phyloP scores from a whole-genome alignment of 495 filamentous ascomycete species.

The Aspergillus affinis region DNA sequence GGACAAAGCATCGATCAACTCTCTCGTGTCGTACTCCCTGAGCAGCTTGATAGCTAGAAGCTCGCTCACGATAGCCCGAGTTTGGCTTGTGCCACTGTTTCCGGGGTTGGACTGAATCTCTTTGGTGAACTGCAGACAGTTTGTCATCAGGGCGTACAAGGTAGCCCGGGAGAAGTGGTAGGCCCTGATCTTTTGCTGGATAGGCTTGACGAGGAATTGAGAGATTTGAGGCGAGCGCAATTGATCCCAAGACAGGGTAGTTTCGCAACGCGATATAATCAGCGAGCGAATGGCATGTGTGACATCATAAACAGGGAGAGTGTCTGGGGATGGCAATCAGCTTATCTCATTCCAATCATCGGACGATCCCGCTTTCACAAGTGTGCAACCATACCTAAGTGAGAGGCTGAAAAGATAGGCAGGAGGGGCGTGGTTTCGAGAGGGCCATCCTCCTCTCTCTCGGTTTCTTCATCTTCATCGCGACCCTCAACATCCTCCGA shows the following conservation, averaged over 20 bases:
- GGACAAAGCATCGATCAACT: constrained; percentile 86
- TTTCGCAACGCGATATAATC: constrained; percentile 80
- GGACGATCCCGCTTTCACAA: background rate
- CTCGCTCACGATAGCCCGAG: constrained; percentile 83
- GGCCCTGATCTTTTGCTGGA: constrained; percentile 75
- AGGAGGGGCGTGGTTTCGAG: constrained; percentile 62
- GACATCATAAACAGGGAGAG: constrained; percentile 82
- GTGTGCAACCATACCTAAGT: constrained; percentile 59
- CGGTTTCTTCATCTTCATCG: constrained; percentile 51
- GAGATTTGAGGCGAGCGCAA: constrained; percentile 91
- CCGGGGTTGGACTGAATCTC: constrained; percentile 78
- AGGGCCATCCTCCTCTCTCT: constrained; percentile 58
- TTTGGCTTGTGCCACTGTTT: constrained; percentile 76
- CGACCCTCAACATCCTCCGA: constrained; percentile 42
- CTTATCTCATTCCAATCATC: background rate
- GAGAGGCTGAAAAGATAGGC: constrained; percentile 78
- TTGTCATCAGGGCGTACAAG: constrained; percentile 86
- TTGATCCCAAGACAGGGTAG: constrained; percentile 93
- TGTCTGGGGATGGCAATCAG: constrained; percentile 44
- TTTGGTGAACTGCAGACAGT: constrained; percentile 89
- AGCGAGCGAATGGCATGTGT: constrained; percentile 85
- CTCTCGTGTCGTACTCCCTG: constrained; percentile 82
- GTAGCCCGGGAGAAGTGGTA: constrained; percentile 83
- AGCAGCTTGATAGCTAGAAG: constrained; percentile 87
- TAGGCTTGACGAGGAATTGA: constrained; percentile 90